Evolutionary conservation across 176 grass and related monocot genomes (phyloP).

Genomic region (Lolium perenne): DNA sequence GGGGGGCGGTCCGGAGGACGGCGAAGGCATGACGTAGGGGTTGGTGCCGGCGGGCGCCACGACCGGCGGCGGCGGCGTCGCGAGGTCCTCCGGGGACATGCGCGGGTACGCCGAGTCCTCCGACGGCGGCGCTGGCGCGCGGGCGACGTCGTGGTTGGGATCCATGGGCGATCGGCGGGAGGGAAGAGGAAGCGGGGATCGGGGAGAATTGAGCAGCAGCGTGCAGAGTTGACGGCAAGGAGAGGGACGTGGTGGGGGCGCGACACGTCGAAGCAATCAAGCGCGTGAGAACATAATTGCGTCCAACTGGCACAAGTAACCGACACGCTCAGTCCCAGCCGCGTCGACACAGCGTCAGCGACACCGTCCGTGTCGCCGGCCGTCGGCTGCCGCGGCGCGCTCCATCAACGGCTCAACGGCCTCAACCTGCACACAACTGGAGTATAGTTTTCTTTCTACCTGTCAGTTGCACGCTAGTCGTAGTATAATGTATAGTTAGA

Average conservation of each 20-base stretch:
- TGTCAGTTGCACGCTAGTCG: too few species aligned
- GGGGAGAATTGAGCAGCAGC: not conserved
- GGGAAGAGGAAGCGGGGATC: not conserved
- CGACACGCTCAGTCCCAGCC: not conserved
- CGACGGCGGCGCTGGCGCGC: not conserved
- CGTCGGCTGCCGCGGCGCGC: not conserved
- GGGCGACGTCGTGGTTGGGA: conserved; percentile 9
- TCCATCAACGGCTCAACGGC: not conserved
- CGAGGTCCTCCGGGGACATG: conserved; percentile 59
- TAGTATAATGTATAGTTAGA: too few species aligned
- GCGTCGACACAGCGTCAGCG: conserved; percentile 3
- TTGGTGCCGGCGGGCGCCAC: conserved; percentile 45
- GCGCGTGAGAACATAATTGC: conserved; percentile 8
- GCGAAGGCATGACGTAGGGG: conserved; percentile 56
- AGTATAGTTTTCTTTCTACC: too few species aligned
- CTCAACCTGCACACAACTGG: not conserved
- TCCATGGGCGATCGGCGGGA: conserved; percentile 45
- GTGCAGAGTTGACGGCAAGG: conserved; percentile 11
- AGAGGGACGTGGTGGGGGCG: not conserved
- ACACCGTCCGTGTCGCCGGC: not conserved
- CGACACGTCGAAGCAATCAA: conserved; percentile 17
- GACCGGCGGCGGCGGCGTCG: conserved; percentile 49
- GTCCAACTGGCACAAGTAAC: conserved; percentile 14
- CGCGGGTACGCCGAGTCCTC: conserved; percentile 52
- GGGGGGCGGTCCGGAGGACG: conserved; percentile 37